Conservation (phyloP, 2,329 filamentous ascomycete species). For the Penicillium janthinellum region DNA sequence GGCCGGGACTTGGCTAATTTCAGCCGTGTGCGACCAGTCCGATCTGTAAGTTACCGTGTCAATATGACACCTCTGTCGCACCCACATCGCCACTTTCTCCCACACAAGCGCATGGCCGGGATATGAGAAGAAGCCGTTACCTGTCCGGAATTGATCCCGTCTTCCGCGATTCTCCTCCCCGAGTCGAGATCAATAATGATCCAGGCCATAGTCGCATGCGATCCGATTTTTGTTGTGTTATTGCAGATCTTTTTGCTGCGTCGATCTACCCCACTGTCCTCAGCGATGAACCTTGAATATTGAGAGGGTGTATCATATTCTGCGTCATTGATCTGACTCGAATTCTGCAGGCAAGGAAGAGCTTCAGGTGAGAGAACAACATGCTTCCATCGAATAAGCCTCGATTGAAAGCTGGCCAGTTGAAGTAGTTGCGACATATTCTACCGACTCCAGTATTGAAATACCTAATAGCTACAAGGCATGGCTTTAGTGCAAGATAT, state of each 20-base stretch:
- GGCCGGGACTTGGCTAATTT: not conserved
- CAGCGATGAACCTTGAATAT: not conserved
- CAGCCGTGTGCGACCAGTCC: constrained; percentile 1
- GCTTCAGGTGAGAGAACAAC: too few species aligned
- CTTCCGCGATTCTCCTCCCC: not conserved
- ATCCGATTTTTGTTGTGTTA: not conserved
- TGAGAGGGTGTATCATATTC: not conserved
- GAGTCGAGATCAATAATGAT: not conserved
- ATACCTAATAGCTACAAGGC: not conserved
- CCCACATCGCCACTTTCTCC: not conserved
- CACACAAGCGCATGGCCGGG: not conserved
- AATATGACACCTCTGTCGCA: constrained; percentile 1
- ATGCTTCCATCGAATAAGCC: not conserved
- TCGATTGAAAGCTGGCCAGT: not conserved
- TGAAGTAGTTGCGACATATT: not conserved
- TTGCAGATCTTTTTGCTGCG: not conserved
- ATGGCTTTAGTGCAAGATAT: not conserved
- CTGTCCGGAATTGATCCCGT: not conserved
- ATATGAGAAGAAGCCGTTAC: not conserved
- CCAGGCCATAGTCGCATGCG: not conserved
- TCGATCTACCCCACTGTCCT: not conserved
- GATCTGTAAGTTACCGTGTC: not conserved
- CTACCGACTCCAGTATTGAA: not conserved
- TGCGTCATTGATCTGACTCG: not conserved
- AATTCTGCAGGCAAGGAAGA: not conserved